phyloP scores from a whole-genome alignment of 1,139 yeast genomes.

The Taphrina flavorubra region DNA sequence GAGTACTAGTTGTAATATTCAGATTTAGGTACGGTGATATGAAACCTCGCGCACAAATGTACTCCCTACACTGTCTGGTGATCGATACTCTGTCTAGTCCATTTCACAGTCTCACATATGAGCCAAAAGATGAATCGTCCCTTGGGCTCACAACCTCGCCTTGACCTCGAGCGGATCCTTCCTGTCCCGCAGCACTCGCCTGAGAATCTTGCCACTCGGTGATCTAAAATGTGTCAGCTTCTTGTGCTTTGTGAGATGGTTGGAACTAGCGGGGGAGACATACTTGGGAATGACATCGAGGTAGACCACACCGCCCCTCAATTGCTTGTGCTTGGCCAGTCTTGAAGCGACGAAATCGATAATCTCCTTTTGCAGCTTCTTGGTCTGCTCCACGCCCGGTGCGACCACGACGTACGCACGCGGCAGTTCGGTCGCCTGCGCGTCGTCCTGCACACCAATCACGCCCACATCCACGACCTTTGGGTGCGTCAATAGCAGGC shows the following conservation, averaged over 20 bases:
- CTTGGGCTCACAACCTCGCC: constrained; percentile 16
- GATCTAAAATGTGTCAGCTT: constrained; percentile 35
- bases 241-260: not conserved
- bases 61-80: not conserved
- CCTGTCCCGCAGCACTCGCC: constrained; percentile 50
- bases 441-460: constrained; percentile 50
- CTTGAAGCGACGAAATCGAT: constrained; percentile 51
- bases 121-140: too few relatives aligned
- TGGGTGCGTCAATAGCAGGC: constrained; percentile 60
- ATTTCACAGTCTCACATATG: too few relatives aligned
- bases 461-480: constrained; percentile 53
- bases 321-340: constrained; percentile 54
- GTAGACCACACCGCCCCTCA: constrained; percentile 55
- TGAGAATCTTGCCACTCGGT: constrained; percentile 54
- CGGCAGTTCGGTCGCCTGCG: constrained; percentile 53
- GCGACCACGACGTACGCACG: constrained; percentile 52
- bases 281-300: constrained; percentile 52
- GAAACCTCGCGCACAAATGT: not conserved
- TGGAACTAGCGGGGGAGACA: not conserved
- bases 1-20: too few relatives aligned
- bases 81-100: not conserved
- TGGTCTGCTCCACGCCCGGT: constrained; percentile 44
- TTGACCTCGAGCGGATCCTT: constrained; percentile 35
- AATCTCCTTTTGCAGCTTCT: constrained; percentile 43
- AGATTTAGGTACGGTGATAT: too few relatives aligned